Conservation (phyloP, 2,329 filamentous ascomycete genomes). For the Talaromyces sp. region DNA sequence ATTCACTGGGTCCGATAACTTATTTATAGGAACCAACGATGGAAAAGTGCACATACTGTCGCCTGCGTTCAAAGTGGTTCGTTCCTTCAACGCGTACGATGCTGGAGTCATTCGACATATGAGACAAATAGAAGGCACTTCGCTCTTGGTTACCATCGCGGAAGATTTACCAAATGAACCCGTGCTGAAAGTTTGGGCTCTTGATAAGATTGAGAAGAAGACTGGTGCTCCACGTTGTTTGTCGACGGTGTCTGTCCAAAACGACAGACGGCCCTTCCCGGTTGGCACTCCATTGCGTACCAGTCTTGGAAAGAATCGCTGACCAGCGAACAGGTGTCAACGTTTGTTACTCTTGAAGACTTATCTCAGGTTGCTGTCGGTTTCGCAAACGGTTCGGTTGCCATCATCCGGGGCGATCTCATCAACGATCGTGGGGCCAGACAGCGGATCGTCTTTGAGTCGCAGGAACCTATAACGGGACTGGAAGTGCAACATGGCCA, state of each 20-base stretch:
- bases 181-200: slow-evolving; percentile 91
- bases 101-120: slow-evolving; percentile 74
- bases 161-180: slow-evolving; percentile 88
- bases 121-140: slow-evolving; percentile 83
- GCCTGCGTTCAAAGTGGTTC: slow-evolving; percentile 77
- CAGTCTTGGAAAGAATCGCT: background rate
- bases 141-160: slow-evolving; percentile 70
- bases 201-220: slow-evolving; percentile 92
- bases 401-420: slow-evolving; percentile 85
- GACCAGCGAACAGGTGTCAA: slow-evolving; percentile 54
- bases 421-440: slow-evolving; percentile 92
- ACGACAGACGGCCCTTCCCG: slow-evolving; percentile 89
- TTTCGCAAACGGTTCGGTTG: slow-evolving; percentile 92
- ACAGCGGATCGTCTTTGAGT: slow-evolving; percentile 92
- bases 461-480: slow-evolving; percentile 91
- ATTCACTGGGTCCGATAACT: slow-evolving; percentile 78
- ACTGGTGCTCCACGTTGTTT: slow-evolving; percentile 82
- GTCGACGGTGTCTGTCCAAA: slow-evolving; percentile 78
- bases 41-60: slow-evolving; percentile 85
- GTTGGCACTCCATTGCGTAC: slow-evolving; percentile 43
- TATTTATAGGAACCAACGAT: slow-evolving; percentile 83
- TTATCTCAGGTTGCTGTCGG: slow-evolving; percentile 89
- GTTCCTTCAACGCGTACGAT: slow-evolving; percentile 83
- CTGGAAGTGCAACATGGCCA: slow-evolving; percentile 66
- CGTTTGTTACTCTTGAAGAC: slow-evolving; percentile 81